phyloP scores from a whole-genome alignment of 1,284 basidiomycete species.

The Mycena citricolor region DNA sequence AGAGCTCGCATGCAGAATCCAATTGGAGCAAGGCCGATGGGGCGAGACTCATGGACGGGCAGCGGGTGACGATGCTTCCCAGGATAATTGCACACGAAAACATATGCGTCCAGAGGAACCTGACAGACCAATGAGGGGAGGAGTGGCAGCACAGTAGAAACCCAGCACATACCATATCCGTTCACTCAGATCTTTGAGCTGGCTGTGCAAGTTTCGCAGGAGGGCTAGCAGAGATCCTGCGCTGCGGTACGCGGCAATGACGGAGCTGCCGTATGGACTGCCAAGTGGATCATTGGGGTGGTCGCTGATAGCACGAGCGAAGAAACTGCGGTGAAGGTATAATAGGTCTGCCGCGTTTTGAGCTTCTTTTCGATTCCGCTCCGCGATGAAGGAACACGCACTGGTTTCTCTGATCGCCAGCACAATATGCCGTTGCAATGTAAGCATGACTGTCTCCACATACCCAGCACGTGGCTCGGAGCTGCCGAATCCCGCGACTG shows the following conservation, averaged over 20 bases:
- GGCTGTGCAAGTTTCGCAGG: conserved; percentile 72
- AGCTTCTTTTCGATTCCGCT: neutral
- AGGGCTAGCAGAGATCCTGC: conserved; percentile 75
- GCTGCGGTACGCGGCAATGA: conserved; percentile 77
- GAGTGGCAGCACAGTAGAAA: neutral
- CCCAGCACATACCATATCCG: conserved; percentile 70
- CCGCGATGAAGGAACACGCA: conserved; percentile 39
- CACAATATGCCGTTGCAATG: conserved; percentile 71
- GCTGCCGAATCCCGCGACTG: conserved; percentile 75
- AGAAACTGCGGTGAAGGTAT: conserved; percentile 79
- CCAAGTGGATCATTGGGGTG: conserved; percentile 80
- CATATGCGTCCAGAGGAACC: conserved; percentile 80
- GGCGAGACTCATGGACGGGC: conserved; percentile 77
- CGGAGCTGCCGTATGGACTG: conserved; percentile 77
- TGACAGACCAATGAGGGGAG: neutral
- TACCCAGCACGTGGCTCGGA: conserved; percentile 53
- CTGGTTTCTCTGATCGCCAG: conserved; percentile 74
- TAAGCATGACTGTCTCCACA: conserved; percentile 61
- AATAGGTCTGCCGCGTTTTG: conserved; percentile 55
- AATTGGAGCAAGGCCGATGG: conserved; percentile 75
- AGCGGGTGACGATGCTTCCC: conserved; percentile 78
- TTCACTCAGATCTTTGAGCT: conserved; percentile 69
- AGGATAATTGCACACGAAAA: conserved; percentile 81
- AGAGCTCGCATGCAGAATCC: conserved; percentile 76
- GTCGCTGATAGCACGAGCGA: conserved; percentile 75